Evolutionary conservation across 257 asterid species (phyloP).

Genomic region (Ajuga chamaepitys): DNA sequence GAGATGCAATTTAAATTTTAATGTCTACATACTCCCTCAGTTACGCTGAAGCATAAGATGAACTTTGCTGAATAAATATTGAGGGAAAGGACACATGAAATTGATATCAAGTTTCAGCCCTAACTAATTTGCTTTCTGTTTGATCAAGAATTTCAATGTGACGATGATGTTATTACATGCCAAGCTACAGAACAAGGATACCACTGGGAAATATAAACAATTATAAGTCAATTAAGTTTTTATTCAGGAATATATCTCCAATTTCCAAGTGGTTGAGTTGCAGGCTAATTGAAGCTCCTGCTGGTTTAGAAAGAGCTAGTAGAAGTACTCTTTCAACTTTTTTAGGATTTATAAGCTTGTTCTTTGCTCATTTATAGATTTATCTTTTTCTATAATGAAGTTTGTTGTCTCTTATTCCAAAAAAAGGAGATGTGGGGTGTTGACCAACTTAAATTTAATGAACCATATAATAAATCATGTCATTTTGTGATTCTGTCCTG

Average conservation of each 20-base stretch:
- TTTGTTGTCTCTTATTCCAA: neutral
- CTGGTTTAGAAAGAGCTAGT: neutral
- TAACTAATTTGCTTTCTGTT: neutral
- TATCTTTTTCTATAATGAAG: neutral
- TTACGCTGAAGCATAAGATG: neutral
- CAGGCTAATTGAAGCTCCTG: neutral
- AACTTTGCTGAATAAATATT: neutral
- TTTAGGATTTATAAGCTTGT: neutral
- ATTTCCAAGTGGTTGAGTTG: neutral
- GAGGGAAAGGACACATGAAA: neutral
- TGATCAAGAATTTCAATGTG: neutral
- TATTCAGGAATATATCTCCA: neutral
- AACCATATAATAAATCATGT: neutral
- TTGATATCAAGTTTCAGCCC: neutral
- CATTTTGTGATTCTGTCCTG: neutral
- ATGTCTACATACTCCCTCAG: neutral
- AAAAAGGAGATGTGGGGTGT: neutral
- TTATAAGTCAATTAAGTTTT: neutral
- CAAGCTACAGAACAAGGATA: neutral
- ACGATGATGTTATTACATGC: neutral
- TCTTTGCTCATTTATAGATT: neutral
- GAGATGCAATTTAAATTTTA: neutral
- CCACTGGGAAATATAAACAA: neutral
- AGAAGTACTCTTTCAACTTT: neutral
- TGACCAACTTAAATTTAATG: neutral